Conservation (phyloP, 2,329 filamentous ascomycete genomes). For the Beauveria sp. region DNA sequence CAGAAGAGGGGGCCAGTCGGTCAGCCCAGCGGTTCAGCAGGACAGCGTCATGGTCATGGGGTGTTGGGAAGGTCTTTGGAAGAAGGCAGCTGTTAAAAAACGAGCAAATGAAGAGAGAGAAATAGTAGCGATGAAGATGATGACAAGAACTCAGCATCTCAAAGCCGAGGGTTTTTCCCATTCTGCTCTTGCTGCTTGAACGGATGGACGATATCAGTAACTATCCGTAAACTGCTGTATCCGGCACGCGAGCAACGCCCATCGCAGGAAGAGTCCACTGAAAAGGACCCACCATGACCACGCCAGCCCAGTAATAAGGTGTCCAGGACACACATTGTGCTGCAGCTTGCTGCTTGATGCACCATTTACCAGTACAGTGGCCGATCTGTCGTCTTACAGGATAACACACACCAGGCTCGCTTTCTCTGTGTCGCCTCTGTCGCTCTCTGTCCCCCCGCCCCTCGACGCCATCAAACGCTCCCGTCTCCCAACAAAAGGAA, state of each 20-base stretch:
- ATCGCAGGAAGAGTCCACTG: background rate
- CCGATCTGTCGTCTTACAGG: background rate
- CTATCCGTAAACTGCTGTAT: background rate
- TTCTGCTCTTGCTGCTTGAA: background rate
- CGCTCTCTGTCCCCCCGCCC: background rate
- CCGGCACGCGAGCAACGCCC: constrained; percentile 11
- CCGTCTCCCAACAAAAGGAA: constrained; percentile 12
- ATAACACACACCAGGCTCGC: background rate
- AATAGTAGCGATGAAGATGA: too few relatives aligned
- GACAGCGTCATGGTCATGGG: background rate
- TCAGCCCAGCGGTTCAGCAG: constrained; percentile 5
- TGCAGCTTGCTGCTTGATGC: background rate
- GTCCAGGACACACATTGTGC: background rate
- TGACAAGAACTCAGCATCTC: too few relatives aligned
- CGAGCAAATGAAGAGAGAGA: too few relatives aligned
- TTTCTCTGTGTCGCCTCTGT: background rate
- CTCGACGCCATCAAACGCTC: constrained; percentile 2
- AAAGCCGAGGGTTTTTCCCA: background rate
- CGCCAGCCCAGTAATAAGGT: background rate
- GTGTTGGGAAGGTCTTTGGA: too few relatives aligned
- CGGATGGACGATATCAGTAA: background rate
- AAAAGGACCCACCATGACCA: background rate
- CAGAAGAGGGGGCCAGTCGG: background rate
- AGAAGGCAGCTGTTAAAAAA: too few relatives aligned
- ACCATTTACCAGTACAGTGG: background rate